These are phyloP conservation scores for Rossbeevera mucosa DNA, from an alignment of 768 basidiomycete genomes.

Conservation along the genomic window DNA sequence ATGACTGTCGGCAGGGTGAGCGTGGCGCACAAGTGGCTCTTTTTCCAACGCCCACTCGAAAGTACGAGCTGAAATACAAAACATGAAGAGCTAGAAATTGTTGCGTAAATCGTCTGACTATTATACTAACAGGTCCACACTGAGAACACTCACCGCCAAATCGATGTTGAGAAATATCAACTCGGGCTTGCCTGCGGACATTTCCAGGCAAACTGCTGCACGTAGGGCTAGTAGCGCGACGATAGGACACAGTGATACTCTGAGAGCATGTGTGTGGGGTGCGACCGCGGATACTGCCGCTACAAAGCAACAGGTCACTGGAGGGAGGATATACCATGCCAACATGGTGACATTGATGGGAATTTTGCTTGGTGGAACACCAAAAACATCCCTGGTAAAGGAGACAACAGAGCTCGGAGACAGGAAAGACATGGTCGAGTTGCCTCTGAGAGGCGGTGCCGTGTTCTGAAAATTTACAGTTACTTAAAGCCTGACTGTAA, in stretches of 20 bases:
- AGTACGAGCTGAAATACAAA: slow-evolving; percentile 6
- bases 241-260: slow-evolving; percentile 45
- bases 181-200: slow-evolving; percentile 3
- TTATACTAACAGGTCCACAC: neutral
- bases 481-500: no score
- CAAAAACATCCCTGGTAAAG: neutral
- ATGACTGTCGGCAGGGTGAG: slow-evolving; percentile 2
- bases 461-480: neutral
- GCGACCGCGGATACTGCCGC: slow-evolving; percentile 46
- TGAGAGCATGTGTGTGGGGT: slow-evolving; percentile 39
- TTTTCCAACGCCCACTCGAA: slow-evolving; percentile 16
- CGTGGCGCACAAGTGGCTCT: slow-evolving; percentile 10
- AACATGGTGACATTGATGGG: slow-evolving; percentile 35
- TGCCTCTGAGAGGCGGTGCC: no score
- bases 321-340: slow-evolving; percentile 37
- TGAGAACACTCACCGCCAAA: slow-evolving; percentile 7
- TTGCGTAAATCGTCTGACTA: neutral
- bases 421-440: neutral
- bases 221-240: slow-evolving; percentile 41
- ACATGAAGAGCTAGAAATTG: slow-evolving; percentile 12
- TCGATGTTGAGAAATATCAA: slow-evolving; percentile 2
- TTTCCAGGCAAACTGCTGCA: slow-evolving; percentile 24
- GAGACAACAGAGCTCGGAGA: neutral
- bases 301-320: slow-evolving; percentile 41
- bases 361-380: slow-evolving; percentile 1